Percentiles rank a stretch among this genome's conserved stretches.
phyloP scores from a whole-genome alignment of 441 rosid genomes.

The Francoa sonchifolia region DNA sequence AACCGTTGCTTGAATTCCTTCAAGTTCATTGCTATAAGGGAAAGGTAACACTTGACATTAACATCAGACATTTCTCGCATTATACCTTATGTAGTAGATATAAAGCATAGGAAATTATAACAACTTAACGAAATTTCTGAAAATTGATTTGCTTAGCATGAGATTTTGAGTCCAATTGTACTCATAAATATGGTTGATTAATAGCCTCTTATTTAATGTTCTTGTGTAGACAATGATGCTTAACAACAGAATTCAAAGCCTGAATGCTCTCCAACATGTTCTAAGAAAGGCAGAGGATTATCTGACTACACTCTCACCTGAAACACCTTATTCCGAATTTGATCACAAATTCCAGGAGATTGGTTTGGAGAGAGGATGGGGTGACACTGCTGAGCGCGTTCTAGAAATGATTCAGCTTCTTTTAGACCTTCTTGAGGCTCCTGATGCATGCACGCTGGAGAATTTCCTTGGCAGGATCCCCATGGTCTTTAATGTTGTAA shows the following conservation, averaged over 20 bases:
- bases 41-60: slow-evolving; percentile 47
- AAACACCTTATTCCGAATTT: slow-evolving; percentile 45
- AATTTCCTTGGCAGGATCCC: slow-evolving; percentile 76
- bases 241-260: slow-evolving; percentile 59
- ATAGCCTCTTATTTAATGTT: neutral
- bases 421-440: slow-evolving; percentile 88
- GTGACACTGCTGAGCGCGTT: slow-evolving; percentile 64
- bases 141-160: too few relatives aligned
- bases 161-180: too few relatives aligned
- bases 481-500: slow-evolving; percentile 83
- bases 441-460: slow-evolving; percentile 85
- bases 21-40: slow-evolving; percentile 74
- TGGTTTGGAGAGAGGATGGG: slow-evolving; percentile 94
- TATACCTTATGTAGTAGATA: neutral
- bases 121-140: too few relatives aligned
- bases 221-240: slow-evolving; percentile 68
- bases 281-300: slow-evolving; percentile 88
- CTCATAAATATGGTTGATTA: too few relatives aligned
- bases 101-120: neutral
- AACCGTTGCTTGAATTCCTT: slow-evolving; percentile 72
- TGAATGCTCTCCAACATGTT: slow-evolving; percentile 52
- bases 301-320: slow-evolving; percentile 35
- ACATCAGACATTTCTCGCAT: neutral
- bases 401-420: slow-evolving; percentile 76
- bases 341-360: slow-evolving; percentile 70